phyloP scores from a whole-genome alignment of 2,329 filamentous ascomycete species.

The Microascus cirrosus region DNA sequence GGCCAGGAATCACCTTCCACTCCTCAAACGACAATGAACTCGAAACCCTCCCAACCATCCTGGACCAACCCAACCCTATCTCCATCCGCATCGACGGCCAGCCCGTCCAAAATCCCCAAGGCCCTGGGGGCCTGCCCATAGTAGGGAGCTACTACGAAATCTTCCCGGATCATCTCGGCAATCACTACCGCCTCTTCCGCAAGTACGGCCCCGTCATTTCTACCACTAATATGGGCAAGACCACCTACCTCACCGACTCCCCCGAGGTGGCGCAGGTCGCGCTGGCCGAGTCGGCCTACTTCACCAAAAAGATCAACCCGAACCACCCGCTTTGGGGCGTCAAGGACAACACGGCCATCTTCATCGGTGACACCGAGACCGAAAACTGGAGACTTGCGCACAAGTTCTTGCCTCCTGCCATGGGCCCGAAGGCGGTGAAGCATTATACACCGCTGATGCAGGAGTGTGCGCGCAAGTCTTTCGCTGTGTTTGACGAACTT shows the following conservation, averaged over 20 bases:
- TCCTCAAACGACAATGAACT: constrained; percentile 16
- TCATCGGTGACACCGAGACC: constrained; percentile 38
- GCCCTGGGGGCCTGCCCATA: constrained; percentile 33
- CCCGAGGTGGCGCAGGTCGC: constrained; percentile 31
- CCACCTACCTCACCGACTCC: constrained; percentile 38
- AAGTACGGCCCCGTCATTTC: constrained; percentile 39
- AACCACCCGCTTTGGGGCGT: constrained; percentile 33
- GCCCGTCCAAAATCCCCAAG: constrained; percentile 35
- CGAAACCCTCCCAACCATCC: constrained; percentile 20
- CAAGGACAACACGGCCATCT: constrained; percentile 29
- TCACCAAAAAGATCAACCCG: constrained; percentile 40
- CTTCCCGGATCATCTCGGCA: constrained; percentile 46
- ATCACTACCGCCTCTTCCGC: constrained; percentile 41
- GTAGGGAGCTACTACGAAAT: constrained; percentile 43
- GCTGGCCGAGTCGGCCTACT: constrained; percentile 37
- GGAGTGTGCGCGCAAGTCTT: constrained; percentile 35
- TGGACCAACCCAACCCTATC: constrained; percentile 19
- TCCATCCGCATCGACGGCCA: constrained; percentile 37
- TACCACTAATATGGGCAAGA: constrained; percentile 38
- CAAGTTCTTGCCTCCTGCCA: constrained; percentile 49
- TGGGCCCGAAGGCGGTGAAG: constrained; percentile 47
- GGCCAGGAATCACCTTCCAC: constrained; percentile 14
- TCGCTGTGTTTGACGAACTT: constrained; percentile 36
- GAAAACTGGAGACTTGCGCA: constrained; percentile 39
- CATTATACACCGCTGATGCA: constrained; percentile 53